These are phyloP conservation scores for Salix exigua DNA, from an alignment of 345 rosid species.

Conservation along the genomic window DNA sequence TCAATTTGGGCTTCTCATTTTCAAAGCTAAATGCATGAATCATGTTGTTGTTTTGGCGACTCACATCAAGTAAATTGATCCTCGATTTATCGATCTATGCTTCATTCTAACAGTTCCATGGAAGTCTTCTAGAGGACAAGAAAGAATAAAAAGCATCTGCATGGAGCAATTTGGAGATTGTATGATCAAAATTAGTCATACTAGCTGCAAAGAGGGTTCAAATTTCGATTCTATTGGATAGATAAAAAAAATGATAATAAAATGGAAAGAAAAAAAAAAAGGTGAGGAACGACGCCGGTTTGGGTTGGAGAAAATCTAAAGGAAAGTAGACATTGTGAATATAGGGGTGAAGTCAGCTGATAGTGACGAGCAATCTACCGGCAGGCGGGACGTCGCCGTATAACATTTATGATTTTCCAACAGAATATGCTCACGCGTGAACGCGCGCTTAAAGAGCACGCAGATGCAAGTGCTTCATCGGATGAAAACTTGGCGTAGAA, in stretches of 20 bases:
- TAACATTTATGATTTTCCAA: not conserved
- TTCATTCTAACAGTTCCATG: not conserved
- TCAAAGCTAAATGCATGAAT: not conserved
- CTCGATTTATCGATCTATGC: not conserved
- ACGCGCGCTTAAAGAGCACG: constrained; percentile 12
- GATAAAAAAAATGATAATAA: no score
- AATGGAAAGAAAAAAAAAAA: not conserved
- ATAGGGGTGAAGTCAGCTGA: constrained; percentile 14
- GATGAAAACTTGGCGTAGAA: constrained; percentile 24
- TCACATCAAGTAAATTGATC: not conserved
- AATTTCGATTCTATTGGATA: no score
- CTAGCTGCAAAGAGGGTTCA: not conserved
- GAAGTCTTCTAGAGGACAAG: not conserved
- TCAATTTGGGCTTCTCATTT: not conserved
- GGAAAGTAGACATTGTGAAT: not conserved
- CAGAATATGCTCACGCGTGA: not conserved
- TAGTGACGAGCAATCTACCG: constrained; percentile 42
- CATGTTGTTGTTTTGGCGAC: not conserved
- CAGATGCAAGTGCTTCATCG: no score
- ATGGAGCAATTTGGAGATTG: not conserved
- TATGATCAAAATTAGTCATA: not conserved
- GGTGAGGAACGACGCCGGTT: not conserved
- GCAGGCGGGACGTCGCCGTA: constrained; percentile 39
- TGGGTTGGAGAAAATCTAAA: not conserved
- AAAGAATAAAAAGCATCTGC: no score